Conservation (phyloP, 768 basidiomycete genomes). For the Kwoniella sp. region DNA sequence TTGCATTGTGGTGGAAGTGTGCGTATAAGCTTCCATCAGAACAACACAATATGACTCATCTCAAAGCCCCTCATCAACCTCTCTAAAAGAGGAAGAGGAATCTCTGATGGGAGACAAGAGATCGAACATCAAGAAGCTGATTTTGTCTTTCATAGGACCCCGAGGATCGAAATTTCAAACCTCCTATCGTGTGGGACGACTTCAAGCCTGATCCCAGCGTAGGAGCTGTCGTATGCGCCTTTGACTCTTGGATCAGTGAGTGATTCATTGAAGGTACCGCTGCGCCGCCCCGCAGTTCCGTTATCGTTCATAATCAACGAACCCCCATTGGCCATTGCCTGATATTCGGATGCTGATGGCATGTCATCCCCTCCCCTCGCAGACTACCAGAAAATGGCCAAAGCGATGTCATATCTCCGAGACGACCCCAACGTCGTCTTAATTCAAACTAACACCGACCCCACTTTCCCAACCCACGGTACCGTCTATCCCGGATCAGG, state of each 20-base stretch:
- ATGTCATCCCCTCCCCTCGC: not conserved
- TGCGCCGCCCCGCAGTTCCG: too few species aligned
- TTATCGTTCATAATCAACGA: too few species aligned
- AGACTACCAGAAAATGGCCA: constrained; percentile 88
- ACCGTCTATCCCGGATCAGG: constrained; percentile 75
- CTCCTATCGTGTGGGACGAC: constrained; percentile 62
- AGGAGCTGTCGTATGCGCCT: constrained; percentile 91
- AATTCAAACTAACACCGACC: constrained; percentile 88
- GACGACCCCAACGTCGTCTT: constrained; percentile 79
- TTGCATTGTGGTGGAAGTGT: constrained; percentile 81
- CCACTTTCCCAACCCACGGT: constrained; percentile 77
- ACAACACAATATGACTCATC: not conserved
- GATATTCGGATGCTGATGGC: not conserved
- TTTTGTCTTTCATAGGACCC: constrained; percentile 65
- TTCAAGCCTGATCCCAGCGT: constrained; percentile 69
- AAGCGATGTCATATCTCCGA: constrained; percentile 85
- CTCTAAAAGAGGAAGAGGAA: not conserved
- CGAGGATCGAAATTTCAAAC: constrained; percentile 71
- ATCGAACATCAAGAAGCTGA: too few species aligned
- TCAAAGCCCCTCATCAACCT: not conserved
- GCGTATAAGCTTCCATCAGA: constrained; percentile 50
- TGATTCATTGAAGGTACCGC: too few species aligned
- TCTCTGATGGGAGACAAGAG: not conserved
- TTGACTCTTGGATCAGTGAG: constrained; percentile 72
- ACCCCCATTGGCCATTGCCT: too few species aligned